phyloP scores from a whole-genome alignment of 805 yeast species.

The Ogataea dorogensis region DNA sequence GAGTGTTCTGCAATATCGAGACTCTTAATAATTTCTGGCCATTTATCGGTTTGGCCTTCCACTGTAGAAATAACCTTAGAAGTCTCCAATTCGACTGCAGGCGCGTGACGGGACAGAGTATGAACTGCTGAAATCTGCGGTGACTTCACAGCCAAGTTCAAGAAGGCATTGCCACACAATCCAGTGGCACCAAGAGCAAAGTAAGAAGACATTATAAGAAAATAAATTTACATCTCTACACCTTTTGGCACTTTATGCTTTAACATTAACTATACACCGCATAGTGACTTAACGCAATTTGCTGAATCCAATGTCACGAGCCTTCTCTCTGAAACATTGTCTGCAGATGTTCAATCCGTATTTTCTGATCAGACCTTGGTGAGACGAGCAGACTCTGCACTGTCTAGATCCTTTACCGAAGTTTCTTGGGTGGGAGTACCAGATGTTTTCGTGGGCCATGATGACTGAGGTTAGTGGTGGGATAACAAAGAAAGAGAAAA shows the following conservation, averaged over 20 bases:
- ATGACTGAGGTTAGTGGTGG: constrained; percentile 37
- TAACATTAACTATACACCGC: constrained; percentile 14
- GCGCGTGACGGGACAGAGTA: constrained; percentile 53
- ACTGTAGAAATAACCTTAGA: constrained; percentile 33
- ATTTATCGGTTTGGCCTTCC: constrained; percentile 46
- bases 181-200: constrained; percentile 76
- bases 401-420: constrained; percentile 99
- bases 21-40: constrained; percentile 44
- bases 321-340: constrained; percentile 99
- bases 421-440: constrained; percentile 99
- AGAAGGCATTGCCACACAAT: constrained; percentile 60
- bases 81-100: constrained; percentile 22
- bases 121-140: constrained; percentile 39
- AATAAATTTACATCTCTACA: constrained; percentile 7
- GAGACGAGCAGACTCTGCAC: constrained; percentile 99
- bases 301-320: constrained; percentile 98
- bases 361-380: constrained; percentile 99
- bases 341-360: constrained; percentile 99
- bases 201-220: constrained; percentile 8
- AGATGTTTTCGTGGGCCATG: constrained; percentile 99
- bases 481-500: neutral
- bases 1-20: constrained; percentile 35
- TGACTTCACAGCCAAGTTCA: constrained; percentile 43
- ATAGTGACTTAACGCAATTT: constrained; percentile 79
- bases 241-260: constrained; percentile 11